Evolutionary conservation across 1,139 yeast species (phyloP), one percentile per base, ranked within the genome.

Genomic region (Insectozyma bohioensis): DNA sequence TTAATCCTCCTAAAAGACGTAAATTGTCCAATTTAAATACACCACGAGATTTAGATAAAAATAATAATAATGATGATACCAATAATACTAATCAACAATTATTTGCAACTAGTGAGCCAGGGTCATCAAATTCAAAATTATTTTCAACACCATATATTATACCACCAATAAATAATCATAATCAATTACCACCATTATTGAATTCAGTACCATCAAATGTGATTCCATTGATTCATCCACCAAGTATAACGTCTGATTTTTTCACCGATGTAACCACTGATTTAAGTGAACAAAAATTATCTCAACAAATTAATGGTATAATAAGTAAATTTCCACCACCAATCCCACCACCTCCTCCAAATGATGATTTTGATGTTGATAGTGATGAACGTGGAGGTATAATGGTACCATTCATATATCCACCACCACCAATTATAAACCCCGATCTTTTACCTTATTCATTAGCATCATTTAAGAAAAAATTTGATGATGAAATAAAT

Each of bases 341-440:
- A 5, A 37, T 56, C 5, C 67, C 71, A 3, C 72, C 69, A 2
- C 47, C 49, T 21, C 36, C 51, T 14, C 56, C 55, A 22, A 15
- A 21, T 12, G 19, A 23, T 19, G 42, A 39, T 26, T 45, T 41
- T 7, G 42, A 35, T 10, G 27, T 14, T 14, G 46, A 40, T 9
- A 24, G 14, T 6, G 38, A 33, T 11, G 33, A 37, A 18, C 22
- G 20, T 18, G 59, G 56, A 20, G 72, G 73, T 0, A 54, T 67
- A 3, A 65, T 67, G 72, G 59, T 69, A 8, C 75, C 75, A 4
- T 68, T 69, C 40, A 63, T 69, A 8, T 69, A 49, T 38, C 75
- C 75, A 2, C 66, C 73, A 4, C 73, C 73, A 1, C 72, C 72
- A 3, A 40, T 57, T 2, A 51, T 63, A n/a, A 46, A 52, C 20